These are phyloP conservation scores for Oryza brachyantha DNA, from an alignment of 176 grass and related monocot species.

Conservation along the genomic window DNA sequence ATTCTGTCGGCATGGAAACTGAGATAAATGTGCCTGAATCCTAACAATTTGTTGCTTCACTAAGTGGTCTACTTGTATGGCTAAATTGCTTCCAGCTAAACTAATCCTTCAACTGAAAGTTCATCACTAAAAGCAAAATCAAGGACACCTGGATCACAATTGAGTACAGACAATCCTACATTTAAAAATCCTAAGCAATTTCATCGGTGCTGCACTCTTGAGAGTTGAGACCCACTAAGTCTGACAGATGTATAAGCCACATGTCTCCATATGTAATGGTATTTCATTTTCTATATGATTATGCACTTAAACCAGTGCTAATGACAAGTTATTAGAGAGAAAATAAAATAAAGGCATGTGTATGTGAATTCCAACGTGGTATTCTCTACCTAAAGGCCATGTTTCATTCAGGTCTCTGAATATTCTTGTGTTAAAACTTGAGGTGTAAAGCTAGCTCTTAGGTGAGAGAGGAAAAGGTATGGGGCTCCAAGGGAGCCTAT, in stretches of 20 bases:
- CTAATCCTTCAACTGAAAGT: background rate
- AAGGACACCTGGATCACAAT: background rate
- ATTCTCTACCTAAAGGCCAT: background rate
- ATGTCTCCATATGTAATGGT: background rate
- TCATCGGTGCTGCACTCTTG: conserved; percentile 20
- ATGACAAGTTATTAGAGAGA: background rate
- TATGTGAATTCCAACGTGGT: background rate
- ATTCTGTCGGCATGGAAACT: conserved; percentile 14
- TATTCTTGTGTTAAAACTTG: background rate
- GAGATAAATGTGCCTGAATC: conserved; percentile 20
- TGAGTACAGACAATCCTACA: background rate
- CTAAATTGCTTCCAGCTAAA: background rate
- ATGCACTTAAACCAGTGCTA: background rate
- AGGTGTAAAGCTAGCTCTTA: background rate
- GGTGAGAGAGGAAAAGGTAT: background rate
- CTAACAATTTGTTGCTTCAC: background rate
- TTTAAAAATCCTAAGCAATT: background rate
- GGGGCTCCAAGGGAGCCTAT: background rate
- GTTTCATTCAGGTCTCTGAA: background rate
- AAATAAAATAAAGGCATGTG: background rate
- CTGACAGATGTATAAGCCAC: conserved; percentile 12
- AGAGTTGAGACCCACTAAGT: background rate
- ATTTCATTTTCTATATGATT: background rate
- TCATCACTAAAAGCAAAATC: background rate
- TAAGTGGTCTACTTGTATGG: background rate